phyloP scores from a whole-genome alignment of 1,139 yeast genomes.

The Zygoascus meyerae region DNA sequence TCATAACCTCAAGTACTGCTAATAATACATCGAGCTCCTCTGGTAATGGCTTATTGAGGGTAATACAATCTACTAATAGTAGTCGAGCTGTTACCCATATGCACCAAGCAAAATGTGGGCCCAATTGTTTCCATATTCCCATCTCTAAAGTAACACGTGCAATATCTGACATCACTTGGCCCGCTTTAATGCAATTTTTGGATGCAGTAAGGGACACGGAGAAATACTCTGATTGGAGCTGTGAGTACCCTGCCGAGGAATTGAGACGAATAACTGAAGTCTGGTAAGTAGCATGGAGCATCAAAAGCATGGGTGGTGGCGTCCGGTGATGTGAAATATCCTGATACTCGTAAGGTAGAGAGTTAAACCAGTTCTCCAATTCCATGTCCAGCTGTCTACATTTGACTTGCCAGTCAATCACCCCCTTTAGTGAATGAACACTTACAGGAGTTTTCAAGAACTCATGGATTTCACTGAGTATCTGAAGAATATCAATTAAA shows the following conservation, averaged over 20 bases:
- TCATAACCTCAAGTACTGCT: constrained; percentile 27
- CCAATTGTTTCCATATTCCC: constrained; percentile 26
- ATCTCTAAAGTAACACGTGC: constrained; percentile 23
- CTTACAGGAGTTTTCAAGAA: constrained; percentile 21
- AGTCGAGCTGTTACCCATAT: constrained; percentile 36
- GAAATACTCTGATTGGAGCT: constrained; percentile 30
- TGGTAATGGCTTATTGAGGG: constrained; percentile 23
- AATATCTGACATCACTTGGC: constrained; percentile 22
- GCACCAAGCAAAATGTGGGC: constrained; percentile 35
- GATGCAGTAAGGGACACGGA: constrained; percentile 30
- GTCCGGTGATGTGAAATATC: background rate
- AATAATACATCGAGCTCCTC: constrained; percentile 25
- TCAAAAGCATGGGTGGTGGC: constrained; percentile 19
- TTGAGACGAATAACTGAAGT: constrained; percentile 32
- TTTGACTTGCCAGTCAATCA: constrained; percentile 22
- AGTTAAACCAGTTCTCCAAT: constrained; percentile 21
- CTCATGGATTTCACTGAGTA: constrained; percentile 20
- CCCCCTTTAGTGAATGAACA: constrained; percentile 19
- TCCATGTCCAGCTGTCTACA: constrained; percentile 21
- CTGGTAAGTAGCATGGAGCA: constrained; percentile 30
- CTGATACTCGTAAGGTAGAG: constrained; percentile 17
- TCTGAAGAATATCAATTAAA: constrained; percentile 18
- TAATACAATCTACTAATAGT: constrained; percentile 34
- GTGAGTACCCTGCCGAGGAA: constrained; percentile 33
- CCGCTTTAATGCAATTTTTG: constrained; percentile 27